phyloP scores from a whole-genome alignment of 139 green algal species.

The Picochlorum costavermella region DNA sequence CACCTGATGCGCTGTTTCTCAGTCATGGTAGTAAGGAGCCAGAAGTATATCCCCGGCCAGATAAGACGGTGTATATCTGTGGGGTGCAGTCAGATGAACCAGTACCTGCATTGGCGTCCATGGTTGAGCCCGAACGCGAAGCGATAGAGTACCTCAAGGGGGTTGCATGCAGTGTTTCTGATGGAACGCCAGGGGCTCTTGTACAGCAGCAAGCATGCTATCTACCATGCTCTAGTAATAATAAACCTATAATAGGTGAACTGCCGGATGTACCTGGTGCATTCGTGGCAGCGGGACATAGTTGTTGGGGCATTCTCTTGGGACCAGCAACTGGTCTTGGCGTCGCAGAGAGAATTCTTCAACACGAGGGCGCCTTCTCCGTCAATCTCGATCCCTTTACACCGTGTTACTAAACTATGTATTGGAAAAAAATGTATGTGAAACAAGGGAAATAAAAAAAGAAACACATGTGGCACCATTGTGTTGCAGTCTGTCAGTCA shows the following conservation, averaged over 20 bases:
- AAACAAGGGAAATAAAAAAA: no score
- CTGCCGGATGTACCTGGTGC: slow-evolving; percentile 41
- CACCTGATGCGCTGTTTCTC: slow-evolving; percentile 42
- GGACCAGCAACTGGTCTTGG: slow-evolving; percentile 62
- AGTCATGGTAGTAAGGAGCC: slow-evolving; percentile 42
- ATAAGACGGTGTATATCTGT: slow-evolving; percentile 70
- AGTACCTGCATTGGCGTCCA: slow-evolving; percentile 28
- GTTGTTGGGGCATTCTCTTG: slow-evolving; percentile 58
- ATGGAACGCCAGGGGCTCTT: slow-evolving; percentile 21
- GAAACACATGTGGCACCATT: no score
- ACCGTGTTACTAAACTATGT: not conserved
- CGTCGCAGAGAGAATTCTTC: slow-evolving; percentile 47
- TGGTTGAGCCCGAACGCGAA: slow-evolving; percentile 24
- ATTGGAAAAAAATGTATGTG: not conserved
- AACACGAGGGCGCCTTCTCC: not conserved
- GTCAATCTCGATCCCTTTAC: slow-evolving; percentile 1
- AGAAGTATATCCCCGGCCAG: slow-evolving; percentile 71
- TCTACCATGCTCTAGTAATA: slow-evolving; percentile 51
- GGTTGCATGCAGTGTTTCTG: slow-evolving; percentile 8
- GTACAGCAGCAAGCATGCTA: slow-evolving; percentile 58
- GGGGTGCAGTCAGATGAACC: slow-evolving; percentile 39
- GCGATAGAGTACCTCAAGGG: slow-evolving; percentile 25
- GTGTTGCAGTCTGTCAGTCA: no score
- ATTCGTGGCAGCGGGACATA: slow-evolving; percentile 63
- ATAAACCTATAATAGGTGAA: slow-evolving; percentile 55